phyloP scores from a whole-genome alignment of 2,329 filamentous ascomycete species.

The Scytalidium lignicola region DNA sequence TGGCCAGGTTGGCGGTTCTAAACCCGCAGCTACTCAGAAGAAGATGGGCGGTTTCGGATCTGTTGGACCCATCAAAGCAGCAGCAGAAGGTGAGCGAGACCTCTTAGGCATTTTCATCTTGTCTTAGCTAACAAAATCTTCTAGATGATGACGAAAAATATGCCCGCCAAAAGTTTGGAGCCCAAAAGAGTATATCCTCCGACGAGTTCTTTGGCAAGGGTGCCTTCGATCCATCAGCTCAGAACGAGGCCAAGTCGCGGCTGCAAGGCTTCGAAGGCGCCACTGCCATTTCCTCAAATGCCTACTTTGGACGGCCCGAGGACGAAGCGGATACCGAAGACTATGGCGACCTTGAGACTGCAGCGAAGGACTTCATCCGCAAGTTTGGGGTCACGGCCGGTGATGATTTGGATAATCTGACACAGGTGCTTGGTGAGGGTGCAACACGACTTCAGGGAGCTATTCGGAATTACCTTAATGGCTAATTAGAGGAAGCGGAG shows the following conservation, averaged over 20 bases:
- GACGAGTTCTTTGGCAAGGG: slow-evolving; percentile 98
- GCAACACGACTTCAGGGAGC: slow-evolving; percentile 77
- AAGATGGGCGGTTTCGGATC: slow-evolving; percentile 84
- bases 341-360: slow-evolving; percentile 87
- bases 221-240: slow-evolving; percentile 71
- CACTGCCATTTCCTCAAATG: slow-evolving; percentile 87
- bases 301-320: slow-evolving; percentile 93
- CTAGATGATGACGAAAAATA: slow-evolving; percentile 74
- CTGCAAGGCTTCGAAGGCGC: slow-evolving; percentile 93
- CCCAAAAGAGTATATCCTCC: slow-evolving; percentile 92
- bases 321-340: slow-evolving; percentile 69
- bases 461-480: slow-evolving; percentile 59
- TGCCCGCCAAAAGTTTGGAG: slow-evolving; percentile 82
- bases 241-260: slow-evolving; percentile 80
- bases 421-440: slow-evolving; percentile 77
- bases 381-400: slow-evolving; percentile 94
- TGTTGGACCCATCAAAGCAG: slow-evolving; percentile 67
- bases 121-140: slow-evolving; percentile 17
- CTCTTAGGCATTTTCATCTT: neutral
- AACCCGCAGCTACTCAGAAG: slow-evolving; percentile 59
- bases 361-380: slow-evolving; percentile 92
- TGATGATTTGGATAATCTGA: slow-evolving; percentile 90
- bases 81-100: slow-evolving; percentile 55
- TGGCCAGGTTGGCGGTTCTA: slow-evolving; percentile 69
- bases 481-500: slow-evolving; percentile 31